These are phyloP conservation scores for Helichrysum umbraculigerum DNA, from an alignment of 129 eudicot genomes.

Conservation along the genomic window DNA sequence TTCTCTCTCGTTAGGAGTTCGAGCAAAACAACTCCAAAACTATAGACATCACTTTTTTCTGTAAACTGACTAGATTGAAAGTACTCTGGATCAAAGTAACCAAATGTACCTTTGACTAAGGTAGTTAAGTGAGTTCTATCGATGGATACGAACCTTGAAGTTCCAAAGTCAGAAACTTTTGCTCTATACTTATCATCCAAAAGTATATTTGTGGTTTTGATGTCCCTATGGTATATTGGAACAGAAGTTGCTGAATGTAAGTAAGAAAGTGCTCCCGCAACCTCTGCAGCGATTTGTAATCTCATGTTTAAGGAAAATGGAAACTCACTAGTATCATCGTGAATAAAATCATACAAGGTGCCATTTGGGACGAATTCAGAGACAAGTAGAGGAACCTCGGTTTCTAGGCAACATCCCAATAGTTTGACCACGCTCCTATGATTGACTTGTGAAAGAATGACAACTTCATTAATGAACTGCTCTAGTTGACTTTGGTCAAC, in stretches of 20 bases:
- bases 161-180: background rate
- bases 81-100: background rate
- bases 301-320: background rate
- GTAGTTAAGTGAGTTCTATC: constrained; percentile 2
- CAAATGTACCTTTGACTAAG: constrained; percentile 10
- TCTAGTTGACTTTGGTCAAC: constrained; percentile 9
- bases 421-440: constrained; percentile 11
- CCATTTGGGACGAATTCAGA: background rate
- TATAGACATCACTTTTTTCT: too few relatives aligned
- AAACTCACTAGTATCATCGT: background rate
- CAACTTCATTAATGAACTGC: constrained; percentile 10
- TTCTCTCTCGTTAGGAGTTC: too few relatives aligned
- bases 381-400: constrained; percentile 6
- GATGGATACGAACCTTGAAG: background rate
- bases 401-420: constrained; percentile 12
- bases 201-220: background rate
- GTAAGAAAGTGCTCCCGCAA: constrained; percentile 4
- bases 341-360: background rate
- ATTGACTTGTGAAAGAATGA: background rate
- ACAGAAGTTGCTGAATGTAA: constrained; percentile 5
- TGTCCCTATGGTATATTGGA: background rate
- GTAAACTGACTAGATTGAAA: too few relatives aligned
- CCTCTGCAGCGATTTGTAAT: background rate
- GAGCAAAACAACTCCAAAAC: too few relatives aligned
- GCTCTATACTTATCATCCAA: background rate